Evolutionary conservation across 139 green algal genomes (phyloP).

Genomic region (Micromonas pusilla): DNA sequence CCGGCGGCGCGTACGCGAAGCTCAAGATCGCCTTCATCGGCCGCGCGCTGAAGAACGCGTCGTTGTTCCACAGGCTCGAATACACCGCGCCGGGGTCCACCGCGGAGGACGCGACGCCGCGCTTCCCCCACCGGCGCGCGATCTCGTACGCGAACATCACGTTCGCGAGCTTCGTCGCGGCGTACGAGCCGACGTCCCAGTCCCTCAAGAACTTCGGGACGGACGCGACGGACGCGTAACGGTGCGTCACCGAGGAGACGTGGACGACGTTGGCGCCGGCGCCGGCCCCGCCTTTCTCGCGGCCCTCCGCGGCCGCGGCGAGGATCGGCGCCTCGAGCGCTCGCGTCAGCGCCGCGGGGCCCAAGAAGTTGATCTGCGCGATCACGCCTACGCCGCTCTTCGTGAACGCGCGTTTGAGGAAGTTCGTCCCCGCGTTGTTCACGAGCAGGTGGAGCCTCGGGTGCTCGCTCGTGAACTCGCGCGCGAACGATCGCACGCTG

Average conservation of each 20-base stretch:
- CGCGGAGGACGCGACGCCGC: background rate
- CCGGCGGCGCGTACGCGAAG: background rate
- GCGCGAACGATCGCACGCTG: background rate
- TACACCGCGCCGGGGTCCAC: conserved; percentile 9
- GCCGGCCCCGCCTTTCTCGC: background rate
- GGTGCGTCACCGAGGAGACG: conserved; percentile 20
- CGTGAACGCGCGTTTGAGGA: background rate
- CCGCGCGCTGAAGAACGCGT: background rate
- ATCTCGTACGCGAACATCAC: conserved; percentile 7
- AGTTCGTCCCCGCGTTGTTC: conserved; percentile 15
- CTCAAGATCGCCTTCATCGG: background rate
- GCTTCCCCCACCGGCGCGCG: background rate
- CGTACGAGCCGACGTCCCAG: background rate
- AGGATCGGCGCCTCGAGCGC: background rate
- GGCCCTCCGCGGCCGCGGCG: background rate
- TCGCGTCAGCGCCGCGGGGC: background rate
- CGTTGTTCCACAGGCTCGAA: background rate
- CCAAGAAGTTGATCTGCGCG: conserved; percentile 8
- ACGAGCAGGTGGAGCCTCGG: conserved; percentile 7
- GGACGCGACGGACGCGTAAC: background rate
- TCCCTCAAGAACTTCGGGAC: background rate
- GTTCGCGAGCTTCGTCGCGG: conserved; percentile 3
- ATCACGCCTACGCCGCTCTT: background rate
- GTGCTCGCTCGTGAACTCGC: background rate
- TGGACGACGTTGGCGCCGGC: conserved; percentile 20